Evolutionary conservation across 2,329 filamentous ascomycete genomes (phyloP).

Genomic region (Elsinoe fawcettii): DNA sequence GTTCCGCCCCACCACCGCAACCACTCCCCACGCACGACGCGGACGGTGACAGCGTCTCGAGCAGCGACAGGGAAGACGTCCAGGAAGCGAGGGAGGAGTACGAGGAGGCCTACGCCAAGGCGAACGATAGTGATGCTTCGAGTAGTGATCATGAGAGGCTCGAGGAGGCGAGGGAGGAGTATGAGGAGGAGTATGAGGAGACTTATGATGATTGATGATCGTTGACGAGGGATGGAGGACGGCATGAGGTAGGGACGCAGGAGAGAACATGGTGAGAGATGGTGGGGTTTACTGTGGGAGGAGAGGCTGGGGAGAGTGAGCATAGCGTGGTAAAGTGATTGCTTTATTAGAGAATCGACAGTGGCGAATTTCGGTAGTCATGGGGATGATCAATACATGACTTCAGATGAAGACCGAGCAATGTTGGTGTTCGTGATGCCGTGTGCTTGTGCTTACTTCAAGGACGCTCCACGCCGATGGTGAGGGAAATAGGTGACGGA

Average conservation of each 20-base stretch:
- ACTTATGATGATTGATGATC: constrained; percentile 26
- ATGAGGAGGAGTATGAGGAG: constrained; percentile 45
- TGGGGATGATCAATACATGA: no score
- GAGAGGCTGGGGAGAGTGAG: no score
- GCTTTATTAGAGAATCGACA: no score
- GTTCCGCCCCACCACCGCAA: constrained; percentile 15
- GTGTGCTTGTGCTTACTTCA: no score
- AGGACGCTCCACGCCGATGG: no score
- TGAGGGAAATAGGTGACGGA: no score
- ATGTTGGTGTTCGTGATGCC: no score
- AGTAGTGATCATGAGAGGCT: constrained; percentile 47
- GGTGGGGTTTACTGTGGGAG: no score
- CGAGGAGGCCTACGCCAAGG: constrained; percentile 32
- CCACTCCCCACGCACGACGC: constrained; percentile 16
- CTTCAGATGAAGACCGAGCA: no score
- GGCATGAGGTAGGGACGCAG: not conserved
- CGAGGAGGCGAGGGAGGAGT: constrained; percentile 47
- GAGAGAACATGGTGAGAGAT: no score
- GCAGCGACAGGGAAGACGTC: constrained; percentile 30
- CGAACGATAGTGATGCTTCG: constrained; percentile 30
- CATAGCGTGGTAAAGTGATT: not conserved
- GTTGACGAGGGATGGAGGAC: not conserved
- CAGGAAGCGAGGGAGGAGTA: constrained; percentile 39
- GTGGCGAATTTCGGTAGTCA: no score
- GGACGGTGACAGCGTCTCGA: constrained; percentile 19